Evolutionary conservation across 441 rosid species (phyloP).

Genomic region (Syzygium malaccense): DNA sequence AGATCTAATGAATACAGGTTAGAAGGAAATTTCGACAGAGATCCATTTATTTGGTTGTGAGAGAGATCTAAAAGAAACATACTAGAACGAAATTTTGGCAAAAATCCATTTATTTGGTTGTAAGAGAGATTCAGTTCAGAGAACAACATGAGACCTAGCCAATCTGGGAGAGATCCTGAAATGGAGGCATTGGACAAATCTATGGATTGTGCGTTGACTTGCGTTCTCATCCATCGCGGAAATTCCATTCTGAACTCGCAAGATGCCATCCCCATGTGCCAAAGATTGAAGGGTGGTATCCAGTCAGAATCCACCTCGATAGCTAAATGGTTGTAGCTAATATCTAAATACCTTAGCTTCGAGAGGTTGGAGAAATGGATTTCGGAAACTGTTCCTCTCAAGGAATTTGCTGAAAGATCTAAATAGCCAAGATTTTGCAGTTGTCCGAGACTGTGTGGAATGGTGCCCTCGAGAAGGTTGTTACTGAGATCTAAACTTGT

Average conservation of each 20-base stretch:
- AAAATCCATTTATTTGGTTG: neutral
- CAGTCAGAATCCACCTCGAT: neutral
- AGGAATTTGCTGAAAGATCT: neutral
- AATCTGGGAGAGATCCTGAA: neutral
- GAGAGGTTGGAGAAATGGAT: neutral
- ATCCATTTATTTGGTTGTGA: neutral
- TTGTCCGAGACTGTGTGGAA: neutral
- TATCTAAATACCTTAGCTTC: accelerated
- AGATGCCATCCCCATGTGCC: accelerated
- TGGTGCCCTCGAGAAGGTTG: neutral
- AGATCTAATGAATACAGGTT: neutral
- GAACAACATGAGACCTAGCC: neutral
- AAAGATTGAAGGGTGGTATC: neutral
- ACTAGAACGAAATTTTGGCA: too few species aligned
- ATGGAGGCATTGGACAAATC: neutral
- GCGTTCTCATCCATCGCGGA: neutral
- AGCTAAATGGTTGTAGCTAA: neutral
- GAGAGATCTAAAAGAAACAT: too few species aligned
- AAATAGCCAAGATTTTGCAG: accelerated
- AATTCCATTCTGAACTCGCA: neutral
- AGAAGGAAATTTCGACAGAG: neutral
- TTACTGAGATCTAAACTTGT: accelerated
- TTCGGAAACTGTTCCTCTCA: neutral
- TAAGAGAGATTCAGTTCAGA: accelerated
- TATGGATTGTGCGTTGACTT: accelerated